phyloP scores from a whole-genome alignment of 2,329 filamentous ascomycete species.

The Sarocladium oryzae region DNA sequence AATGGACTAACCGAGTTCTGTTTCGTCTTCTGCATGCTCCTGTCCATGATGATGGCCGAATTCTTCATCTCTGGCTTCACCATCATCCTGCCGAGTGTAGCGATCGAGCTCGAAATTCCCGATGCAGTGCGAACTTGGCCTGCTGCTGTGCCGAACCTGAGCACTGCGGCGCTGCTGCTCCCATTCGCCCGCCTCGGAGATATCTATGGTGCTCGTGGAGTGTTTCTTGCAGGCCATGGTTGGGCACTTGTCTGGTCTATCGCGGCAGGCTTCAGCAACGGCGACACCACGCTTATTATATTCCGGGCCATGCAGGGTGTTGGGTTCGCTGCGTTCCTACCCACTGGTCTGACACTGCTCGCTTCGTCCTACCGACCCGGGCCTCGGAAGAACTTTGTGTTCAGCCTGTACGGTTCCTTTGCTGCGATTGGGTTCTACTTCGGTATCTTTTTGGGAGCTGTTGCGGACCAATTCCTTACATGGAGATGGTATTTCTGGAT shows the following conservation, averaged over 20 bases:
- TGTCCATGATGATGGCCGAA: constrained; percentile 61
- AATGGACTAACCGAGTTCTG: constrained; percentile 49
- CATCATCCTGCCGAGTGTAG: constrained; percentile 60
- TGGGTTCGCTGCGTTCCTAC: constrained; percentile 65
- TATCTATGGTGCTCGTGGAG: constrained; percentile 53
- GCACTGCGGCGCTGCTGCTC: constrained; percentile 52
- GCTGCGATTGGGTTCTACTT: constrained; percentile 53
- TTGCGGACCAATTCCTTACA: constrained; percentile 50
- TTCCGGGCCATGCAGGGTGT: constrained; percentile 70
- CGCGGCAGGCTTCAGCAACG: constrained; percentile 61
- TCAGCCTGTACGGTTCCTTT: constrained; percentile 51
- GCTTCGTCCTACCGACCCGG: constrained; percentile 64
- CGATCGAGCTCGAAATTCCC: constrained; percentile 57
- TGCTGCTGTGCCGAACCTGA: constrained; percentile 54
- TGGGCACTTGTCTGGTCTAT: constrained; percentile 67
- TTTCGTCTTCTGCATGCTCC: constrained; percentile 56
- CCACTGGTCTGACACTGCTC: constrained; percentile 63
- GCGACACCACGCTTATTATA: constrained; percentile 63
- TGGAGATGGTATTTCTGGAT: constrained; percentile 71
- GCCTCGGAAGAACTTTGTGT: constrained; percentile 63
- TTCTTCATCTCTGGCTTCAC: constrained; percentile 71
- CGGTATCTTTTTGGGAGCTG: constrained; percentile 61
- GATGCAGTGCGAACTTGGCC: constrained; percentile 57
- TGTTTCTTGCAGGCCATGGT: constrained; percentile 52
- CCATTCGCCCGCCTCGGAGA: constrained; percentile 56